Conservation (phyloP, 164 flowering plant species). For the Liriodendron chinense region DNA sequence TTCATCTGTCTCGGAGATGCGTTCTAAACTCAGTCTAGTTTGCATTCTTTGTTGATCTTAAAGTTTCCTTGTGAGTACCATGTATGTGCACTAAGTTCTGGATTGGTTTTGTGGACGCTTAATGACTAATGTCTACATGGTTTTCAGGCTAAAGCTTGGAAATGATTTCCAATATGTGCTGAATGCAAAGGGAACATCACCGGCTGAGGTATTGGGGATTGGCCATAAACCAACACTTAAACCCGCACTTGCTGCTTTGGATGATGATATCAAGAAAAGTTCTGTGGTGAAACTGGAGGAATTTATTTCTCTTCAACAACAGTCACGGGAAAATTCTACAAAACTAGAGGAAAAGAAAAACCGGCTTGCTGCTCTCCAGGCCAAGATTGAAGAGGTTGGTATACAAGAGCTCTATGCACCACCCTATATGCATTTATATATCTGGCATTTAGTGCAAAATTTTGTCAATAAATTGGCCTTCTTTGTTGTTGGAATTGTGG, state of each 20-base stretch:
- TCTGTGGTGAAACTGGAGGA: constrained; percentile 50
- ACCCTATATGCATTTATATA: neutral
- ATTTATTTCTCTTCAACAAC: constrained; percentile 56
- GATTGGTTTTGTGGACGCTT: neutral
- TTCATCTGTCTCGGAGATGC: neutral
- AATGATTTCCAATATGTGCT: constrained; percentile 50
- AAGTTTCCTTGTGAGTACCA: neutral
- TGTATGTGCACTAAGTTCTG: neutral
- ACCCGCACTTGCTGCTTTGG: constrained; percentile 55
- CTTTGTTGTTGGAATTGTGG: neutral
- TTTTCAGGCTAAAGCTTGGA: constrained; percentile 72
- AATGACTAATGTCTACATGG: neutral
- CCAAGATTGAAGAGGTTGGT: constrained; percentile 59
- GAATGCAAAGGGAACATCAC: constrained; percentile 60
- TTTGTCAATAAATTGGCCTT: too few species aligned
- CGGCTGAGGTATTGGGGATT: constrained; percentile 65
- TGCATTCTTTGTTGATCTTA: neutral
- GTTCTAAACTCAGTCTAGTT: neutral
- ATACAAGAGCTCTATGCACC: neutral
- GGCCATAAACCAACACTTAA: constrained; percentile 69
- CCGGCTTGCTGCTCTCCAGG: constrained; percentile 44
- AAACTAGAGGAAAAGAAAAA: constrained; percentile 57
- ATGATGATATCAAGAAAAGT: constrained; percentile 41
- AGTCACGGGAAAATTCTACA: constrained; percentile 42
- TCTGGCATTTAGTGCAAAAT: too few species aligned